Conservation (phyloP, 140 eudicot genomes). For the Anethum foeniculum region DNA sequence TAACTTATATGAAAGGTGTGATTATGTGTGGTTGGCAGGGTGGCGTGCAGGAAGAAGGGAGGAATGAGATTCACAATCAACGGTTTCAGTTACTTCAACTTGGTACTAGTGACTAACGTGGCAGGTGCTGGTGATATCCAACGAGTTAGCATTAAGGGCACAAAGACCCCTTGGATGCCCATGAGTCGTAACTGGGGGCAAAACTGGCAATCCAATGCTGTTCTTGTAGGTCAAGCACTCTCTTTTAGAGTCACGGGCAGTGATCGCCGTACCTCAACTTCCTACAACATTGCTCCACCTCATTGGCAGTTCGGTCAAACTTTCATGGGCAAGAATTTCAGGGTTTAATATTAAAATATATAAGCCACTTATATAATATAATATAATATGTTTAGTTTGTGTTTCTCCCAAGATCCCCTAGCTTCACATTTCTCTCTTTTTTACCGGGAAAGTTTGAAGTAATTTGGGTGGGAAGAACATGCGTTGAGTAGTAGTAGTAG, state of each 20-base stretch:
- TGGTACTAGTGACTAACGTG: constrained; percentile 5
- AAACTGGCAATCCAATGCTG: constrained; percentile 12
- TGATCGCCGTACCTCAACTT: constrained; percentile 9
- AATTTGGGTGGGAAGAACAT: neutral
- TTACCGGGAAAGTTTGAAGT: constrained; percentile 10
- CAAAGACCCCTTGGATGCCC: constrained; percentile 4
- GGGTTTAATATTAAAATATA: neutral
- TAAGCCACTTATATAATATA: neutral
- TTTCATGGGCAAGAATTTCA: constrained; percentile 6
- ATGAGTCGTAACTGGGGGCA: constrained; percentile 14
- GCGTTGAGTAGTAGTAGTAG: neutral
- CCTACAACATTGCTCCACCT: constrained; percentile 10
- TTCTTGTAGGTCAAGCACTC: neutral
- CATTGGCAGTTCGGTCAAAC: constrained; percentile 12
- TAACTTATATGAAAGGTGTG: no score
- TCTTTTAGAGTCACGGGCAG: constrained; percentile 13
- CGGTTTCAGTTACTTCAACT: constrained; percentile 12
- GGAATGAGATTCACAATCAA: constrained; percentile 12
- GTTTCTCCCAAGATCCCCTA: neutral
- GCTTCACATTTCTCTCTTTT: constrained; percentile 5
- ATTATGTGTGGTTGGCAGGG: neutral
- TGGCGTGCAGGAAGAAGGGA: constrained; percentile 2
- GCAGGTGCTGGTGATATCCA: constrained; percentile 10
- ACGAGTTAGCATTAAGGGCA: neutral
- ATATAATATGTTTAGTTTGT: neutral